Base-by-base conservation (phyloP, 2,329 filamentous ascomycete genomes). In the Ophiosphaerella narmari region DNA sequence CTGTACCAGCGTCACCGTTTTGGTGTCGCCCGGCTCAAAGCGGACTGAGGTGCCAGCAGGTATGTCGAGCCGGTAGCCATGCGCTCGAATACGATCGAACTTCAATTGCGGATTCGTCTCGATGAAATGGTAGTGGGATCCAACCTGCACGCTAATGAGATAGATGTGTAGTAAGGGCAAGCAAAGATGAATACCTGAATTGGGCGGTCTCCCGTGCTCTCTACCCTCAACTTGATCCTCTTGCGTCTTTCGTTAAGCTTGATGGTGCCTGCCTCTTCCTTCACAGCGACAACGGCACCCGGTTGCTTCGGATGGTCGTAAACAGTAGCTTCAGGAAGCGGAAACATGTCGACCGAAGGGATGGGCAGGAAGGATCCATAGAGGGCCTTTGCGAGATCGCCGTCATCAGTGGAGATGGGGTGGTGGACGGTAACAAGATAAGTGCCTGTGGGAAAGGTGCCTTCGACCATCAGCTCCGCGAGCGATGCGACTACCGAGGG, bases 341-440 rank as follows among this genome's bases (percentile, higher is more conserved):
- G 82, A 72, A 97, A 96, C 12, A 85, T 70, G 40, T 85, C 82
- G 24, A 80, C 77, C 12, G 81, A 79, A 0, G 93, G 93, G 0
- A 96, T 75, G 0, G 93, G 93, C 37, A 97, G 78, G 72, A 97
- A 97, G 55, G 88, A 93, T 23, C 91, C 91, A 72, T 97, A 97
- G 3, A 97, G 78, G 1, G 93, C 93, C 65, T 86, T 87, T n/a
- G 84, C 85, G 31, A 97, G 79, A 73, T 97, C 86, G 5, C 92
- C 93, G 70, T 97, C 89, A 58, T 96, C 88, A 52, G 86, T 87
- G 59, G 86, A 85, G 73, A 97, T 88, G 23, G 93, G 93, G 69
- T 95, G 86, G 75, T 96, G 91, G 14, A 97, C 90, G 0, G 93
- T 97, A 32, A 97, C 92, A 35, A 97, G 86, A 69, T 96, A 97